Conservation (phyloP, 345 rosid genomes). For the Aquilaria sinensis region DNA sequence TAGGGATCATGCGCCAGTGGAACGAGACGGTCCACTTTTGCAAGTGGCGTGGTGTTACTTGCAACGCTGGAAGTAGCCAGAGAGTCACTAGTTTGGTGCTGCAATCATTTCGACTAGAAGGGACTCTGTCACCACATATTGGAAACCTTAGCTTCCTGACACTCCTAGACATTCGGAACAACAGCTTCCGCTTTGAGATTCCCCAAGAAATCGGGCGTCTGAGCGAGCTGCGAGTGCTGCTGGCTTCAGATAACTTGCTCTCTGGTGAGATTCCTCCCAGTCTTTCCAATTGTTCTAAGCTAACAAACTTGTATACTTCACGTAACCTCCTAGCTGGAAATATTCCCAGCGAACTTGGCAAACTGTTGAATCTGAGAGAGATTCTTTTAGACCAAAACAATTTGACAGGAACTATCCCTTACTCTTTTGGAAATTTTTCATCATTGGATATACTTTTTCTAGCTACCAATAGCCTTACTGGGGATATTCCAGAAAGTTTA, state of each 20-base stretch:
- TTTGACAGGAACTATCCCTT: constrained; percentile 9
- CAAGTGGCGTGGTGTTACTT: constrained; percentile 10
- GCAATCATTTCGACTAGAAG: neutral
- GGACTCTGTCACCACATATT: constrained; percentile 2
- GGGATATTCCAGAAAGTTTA: constrained; percentile 1
- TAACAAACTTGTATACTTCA: neutral
- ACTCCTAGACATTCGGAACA: neutral
- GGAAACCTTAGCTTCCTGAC: constrained; percentile 7
- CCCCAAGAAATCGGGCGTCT: constrained; percentile 10
- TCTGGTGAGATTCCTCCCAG: constrained; percentile 9
- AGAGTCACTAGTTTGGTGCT: constrained; percentile 2
- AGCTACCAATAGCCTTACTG: neutral
- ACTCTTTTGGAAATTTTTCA: constrained; percentile 10
- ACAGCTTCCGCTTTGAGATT: neutral
- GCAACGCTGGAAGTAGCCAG: neutral
- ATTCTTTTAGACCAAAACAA: neutral
- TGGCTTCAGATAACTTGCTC: neutral
- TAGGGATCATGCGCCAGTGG: neutral
- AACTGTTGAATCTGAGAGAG: neutral
- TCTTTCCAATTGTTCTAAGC: neutral
- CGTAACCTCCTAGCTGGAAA: constrained; percentile 4
- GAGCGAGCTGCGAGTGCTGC: neutral
- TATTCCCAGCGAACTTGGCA: constrained; percentile 4
- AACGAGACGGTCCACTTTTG: constrained; percentile 3
- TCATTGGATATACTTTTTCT: neutral